Percentiles rank a stretch among this genome's conserved stretches.
Evolutionary conservation across 805 yeast genomes (phyloP).

Genomic region (Alloascoidea hylecoeti): DNA sequence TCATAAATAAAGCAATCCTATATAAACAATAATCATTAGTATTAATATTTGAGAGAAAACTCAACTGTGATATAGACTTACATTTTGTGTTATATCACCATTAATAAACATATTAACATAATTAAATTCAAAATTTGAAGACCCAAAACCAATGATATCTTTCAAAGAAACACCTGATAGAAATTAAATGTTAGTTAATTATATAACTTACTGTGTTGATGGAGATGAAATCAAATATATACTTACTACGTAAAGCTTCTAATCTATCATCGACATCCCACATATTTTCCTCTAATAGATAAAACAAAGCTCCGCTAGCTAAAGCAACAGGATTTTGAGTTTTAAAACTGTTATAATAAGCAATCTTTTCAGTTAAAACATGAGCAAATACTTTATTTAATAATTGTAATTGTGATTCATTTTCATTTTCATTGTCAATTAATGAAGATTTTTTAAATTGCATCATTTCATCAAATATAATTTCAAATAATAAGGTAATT

Average conservation of each 20-base stretch:
- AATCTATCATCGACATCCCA: slow-evolving; percentile 1
- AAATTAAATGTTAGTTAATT: background rate
- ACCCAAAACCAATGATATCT: background rate
- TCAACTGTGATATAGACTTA: background rate
- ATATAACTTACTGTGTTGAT: too few species aligned
- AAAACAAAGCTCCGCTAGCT: background rate
- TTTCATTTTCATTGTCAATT: too few species aligned
- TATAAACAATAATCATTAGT: too few species aligned
- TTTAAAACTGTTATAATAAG: background rate
- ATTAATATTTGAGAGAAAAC: background rate
- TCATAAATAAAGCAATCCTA: background rate
- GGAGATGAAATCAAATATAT: too few species aligned
- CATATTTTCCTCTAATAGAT: background rate
- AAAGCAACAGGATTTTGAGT: background rate
- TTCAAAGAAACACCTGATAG: background rate
- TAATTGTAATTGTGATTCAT: background rate
- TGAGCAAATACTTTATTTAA: background rate
- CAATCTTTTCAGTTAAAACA: background rate
- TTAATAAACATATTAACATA: slow-evolving; percentile 1
- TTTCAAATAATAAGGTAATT: background rate
- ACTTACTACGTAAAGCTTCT: background rate
- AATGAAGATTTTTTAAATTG: background rate
- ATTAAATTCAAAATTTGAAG: background rate
- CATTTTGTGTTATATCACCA: background rate
- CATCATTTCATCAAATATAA: background rate